Base-by-base conservation (phyloP, 176 grass and related monocot species). In the Aegilops umbellulata region DNA sequence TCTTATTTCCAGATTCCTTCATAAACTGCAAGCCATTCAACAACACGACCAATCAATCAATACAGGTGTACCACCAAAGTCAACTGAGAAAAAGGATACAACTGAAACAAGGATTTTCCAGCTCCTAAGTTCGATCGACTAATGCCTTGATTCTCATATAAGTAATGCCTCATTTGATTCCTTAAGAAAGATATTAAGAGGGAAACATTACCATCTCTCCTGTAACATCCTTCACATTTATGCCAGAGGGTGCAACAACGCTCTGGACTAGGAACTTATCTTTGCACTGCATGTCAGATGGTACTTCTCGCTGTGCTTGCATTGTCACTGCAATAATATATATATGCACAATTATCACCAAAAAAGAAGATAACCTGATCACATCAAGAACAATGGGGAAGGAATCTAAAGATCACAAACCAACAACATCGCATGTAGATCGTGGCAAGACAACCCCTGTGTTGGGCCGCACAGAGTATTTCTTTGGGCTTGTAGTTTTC, bases 401-500 rank as follows among this genome's bases (percentile, higher is more conserved):
- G 24, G 12, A 49, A 55, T 69, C 17, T 42, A 60, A 6, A 30
- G 83, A 57, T 14, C 66, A 75, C 90, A 65, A 82, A 97, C 94
- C 94, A 82, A 94, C 70, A 27, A 97, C 86, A 89, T 94, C 92
- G 27, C 90, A 94, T 49, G 89, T 92, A 47, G 92, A 92, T 79
- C 82, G 82, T 29, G 94, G 94, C 31, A 67, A 71, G 36, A 97
- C 72, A 70, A 94, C 92, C 29, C 92, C 91, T 46, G 85, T 84
- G 68, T 97, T 97, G 44, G 92, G 92, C 30, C 89, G 86, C 81
- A 97, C 94, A 1, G 83, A 94, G 62, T 97, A 97, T 76, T 92
- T 97, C 80, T 82, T 94, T 65, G 90, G 94, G 78, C 88, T 97
- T 10, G 94, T 97, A 55, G 94, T 97, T 89, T 97, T 97, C 46